Evolutionary conservation across 1,284 basidiomycete species (phyloP).

Genomic region (Neolentinus lepideus): DNA sequence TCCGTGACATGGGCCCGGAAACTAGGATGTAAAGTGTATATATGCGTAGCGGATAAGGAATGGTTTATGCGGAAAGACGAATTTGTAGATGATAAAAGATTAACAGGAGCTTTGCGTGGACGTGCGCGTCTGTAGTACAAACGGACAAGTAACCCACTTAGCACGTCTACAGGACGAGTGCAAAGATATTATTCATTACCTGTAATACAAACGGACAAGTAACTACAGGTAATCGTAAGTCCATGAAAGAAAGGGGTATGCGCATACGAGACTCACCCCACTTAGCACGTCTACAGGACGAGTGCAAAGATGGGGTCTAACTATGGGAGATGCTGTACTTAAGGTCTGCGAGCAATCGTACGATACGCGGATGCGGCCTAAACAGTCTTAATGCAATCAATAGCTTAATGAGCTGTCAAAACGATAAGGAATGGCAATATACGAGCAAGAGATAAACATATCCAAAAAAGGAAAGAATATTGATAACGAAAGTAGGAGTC

Average conservation of each 20-base stretch:
- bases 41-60: neutral
- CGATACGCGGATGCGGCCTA: neutral
- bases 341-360: neutral
- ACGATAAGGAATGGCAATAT: neutral
- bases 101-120: neutral
- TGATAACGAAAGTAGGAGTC: neutral
- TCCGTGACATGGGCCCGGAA: constrained; percentile 1
- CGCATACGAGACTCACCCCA: neutral
- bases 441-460: neutral
- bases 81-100: neutral
- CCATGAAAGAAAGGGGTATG: neutral
- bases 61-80: constrained; percentile 1
- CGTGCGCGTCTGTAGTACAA: neutral
- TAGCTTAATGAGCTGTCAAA: neutral
- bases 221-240: neutral
- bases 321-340: neutral
- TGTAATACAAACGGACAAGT: neutral
- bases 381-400: neutral
- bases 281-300: neutral
- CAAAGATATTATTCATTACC: neutral
- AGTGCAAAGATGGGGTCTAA: neutral
- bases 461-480: neutral
- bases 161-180: neutral
- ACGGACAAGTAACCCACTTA: neutral
- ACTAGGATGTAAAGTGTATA: neutral